phyloP scores from a whole-genome alignment of 2,329 filamentous ascomycete species.

The Fusarium humuli region DNA sequence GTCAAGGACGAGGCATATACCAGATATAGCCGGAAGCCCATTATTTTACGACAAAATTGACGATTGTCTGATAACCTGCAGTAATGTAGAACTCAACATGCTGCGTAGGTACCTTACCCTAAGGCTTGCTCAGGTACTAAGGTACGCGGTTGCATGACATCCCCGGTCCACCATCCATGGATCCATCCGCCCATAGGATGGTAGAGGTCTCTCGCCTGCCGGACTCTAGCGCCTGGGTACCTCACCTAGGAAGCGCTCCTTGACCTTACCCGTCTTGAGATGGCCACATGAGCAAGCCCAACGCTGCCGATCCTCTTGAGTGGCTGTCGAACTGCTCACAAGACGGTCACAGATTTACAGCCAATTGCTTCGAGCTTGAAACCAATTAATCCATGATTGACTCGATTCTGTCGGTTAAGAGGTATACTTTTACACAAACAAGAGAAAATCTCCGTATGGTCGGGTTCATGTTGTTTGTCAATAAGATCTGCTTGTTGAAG shows the following conservation, averaged over 20 bases:
- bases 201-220: conserved; percentile 29
- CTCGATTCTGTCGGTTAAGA: neutral
- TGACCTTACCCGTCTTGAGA: conserved; percentile 55
- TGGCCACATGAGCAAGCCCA: conserved; percentile 62
- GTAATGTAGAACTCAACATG: neutral
- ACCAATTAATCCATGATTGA: conserved; percentile 8
- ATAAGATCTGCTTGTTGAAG: neutral
- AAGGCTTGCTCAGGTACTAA: neutral
- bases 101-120: conserved; percentile 19
- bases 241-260: conserved; percentile 24
- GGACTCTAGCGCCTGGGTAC: conserved; percentile 24
- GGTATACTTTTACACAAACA: neutral
- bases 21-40: neutral
- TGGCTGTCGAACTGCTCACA: conserved; percentile 37
- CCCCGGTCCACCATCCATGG: neutral
- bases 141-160: conserved; percentile 11
- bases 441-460: neutral
- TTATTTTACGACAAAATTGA: neutral
- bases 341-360: conserved; percentile 32
- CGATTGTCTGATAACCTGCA: conserved; percentile 13
- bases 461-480: neutral
- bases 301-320: conserved; percentile 52
- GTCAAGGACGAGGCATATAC: conserved; percentile 9
- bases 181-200: neutral
- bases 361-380: conserved; percentile 22